Conservation (phyloP, 164 flowering plant species). For the Cinnamomum micranthum region DNA sequence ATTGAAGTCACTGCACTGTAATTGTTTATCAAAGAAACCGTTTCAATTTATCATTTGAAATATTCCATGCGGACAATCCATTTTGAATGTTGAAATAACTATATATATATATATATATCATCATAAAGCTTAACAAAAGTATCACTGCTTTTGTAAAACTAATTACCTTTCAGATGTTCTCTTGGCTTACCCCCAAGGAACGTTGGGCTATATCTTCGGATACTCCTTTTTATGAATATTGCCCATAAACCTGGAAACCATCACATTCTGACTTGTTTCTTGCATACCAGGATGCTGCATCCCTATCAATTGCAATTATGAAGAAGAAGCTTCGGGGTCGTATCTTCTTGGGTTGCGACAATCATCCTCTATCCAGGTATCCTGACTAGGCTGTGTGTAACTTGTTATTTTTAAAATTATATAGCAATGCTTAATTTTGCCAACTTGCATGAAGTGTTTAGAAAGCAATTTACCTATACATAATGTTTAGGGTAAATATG, state of each 20-base stretch:
- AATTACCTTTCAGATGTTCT: not conserved
- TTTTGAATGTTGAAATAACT: not conserved
- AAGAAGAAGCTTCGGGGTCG: conserved; percentile 62
- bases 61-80: not conserved
- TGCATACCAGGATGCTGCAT: conserved; percentile 80
- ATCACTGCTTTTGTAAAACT: not conserved
- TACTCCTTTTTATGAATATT: not conserved
- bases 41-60: not conserved
- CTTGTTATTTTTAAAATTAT: too few species aligned
- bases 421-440: too few species aligned
- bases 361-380: conserved; percentile 91
- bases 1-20: not conserved
- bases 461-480: too few species aligned
- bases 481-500: too few species aligned
- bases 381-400: too few species aligned
- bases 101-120: too few species aligned
- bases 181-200: not conserved
- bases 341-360: conserved; percentile 90
- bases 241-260: not conserved
- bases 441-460: too few species aligned
- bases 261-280: conserved; percentile 3
- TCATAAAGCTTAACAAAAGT: not conserved
- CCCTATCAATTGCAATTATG: conserved; percentile 70
- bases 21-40: not conserved
- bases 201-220: not conserved